Base-by-base conservation (phyloP, 2,329 filamentous ascomycete genomes). In the Zymoseptoria ardabiliae region DNA sequence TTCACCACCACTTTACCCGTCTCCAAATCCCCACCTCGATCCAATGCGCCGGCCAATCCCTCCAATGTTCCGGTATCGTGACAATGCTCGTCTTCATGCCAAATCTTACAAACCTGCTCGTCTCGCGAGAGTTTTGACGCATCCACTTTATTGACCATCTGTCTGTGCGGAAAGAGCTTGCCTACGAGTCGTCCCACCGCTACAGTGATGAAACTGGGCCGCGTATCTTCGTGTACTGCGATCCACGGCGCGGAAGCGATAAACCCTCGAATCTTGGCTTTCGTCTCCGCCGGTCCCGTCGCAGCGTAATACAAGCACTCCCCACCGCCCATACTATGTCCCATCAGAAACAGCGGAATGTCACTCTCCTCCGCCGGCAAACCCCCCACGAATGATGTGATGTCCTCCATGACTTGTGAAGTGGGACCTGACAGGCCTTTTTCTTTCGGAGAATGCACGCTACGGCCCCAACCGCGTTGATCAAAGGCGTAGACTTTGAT, bases 321-420 rank as follows among this genome's bases (percentile, higher is more conserved):
- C 22, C 85, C 90, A 60, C 92, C 92, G 65, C 92, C 92, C 90
- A 96, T 96, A 21, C 87, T 91, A 75, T 96, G 91, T 56, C 92
- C 92, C 78, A 94, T 85, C 20, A 97, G 81, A 75, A 96, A 97
- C 17, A 95, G 71, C 0, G 91, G 90, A 2, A 75, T 62, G 9
- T 60, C 50, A 8, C 23, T 9, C 19, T 66, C 67, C 7, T 55
- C 48, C 20, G 13, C 22, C 17, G 52, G 52, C 11, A 61, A 28
- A 23, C 28, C 53, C 52, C 50, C 50, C 20, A 94, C 79, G 72
- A 97, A 90, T 50, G 86, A 85, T 10, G 85, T 89, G 57, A 96
- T 85, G 73, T 97, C 92, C 59, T 82, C 80, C 51, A 96, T 77
- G 58, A 96, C 90, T 58, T 80, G 82, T 1, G 79, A 64, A 1